These are phyloP conservation scores for Cryptosporidium canis DNA, from an alignment of 169 alveolate species.

Conservation along the genomic window DNA sequence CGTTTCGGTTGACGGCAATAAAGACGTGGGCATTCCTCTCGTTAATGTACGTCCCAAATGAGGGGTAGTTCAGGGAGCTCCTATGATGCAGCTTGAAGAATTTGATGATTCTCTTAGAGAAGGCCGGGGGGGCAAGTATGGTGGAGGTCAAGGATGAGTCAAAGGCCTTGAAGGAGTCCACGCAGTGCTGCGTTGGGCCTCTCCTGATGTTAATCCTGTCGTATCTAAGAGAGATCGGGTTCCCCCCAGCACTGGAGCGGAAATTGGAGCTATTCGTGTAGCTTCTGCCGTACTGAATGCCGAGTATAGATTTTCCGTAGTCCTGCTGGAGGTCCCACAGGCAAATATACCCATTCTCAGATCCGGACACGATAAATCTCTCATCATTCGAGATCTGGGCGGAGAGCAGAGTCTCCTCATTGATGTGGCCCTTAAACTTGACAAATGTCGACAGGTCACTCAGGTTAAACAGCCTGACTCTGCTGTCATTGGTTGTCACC, in stretches of 20 bases:
- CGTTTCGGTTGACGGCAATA: conserved; percentile 57
- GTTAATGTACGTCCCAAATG: conserved; percentile 6
- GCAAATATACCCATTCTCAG: conserved; percentile 70
- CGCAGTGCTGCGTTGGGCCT: conserved; percentile 69
- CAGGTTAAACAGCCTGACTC: conserved; percentile 51
- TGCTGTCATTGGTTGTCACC: conserved; percentile 70
- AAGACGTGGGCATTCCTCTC: conserved; percentile 21
- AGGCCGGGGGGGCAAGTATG: conserved; percentile 40
- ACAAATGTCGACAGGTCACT: conserved; percentile 68
- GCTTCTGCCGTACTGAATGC: not conserved
- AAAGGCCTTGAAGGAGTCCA: conserved; percentile 63
- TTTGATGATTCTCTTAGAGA: conserved; percentile 31
- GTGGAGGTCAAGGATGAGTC: conserved; percentile 53
- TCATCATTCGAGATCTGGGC: conserved; percentile 67
- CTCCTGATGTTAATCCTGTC: conserved; percentile 31
- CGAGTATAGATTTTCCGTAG: not conserved
- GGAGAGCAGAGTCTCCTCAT: conserved; percentile 57
- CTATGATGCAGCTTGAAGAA: not conserved
- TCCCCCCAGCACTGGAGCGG: not conserved
- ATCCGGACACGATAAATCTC: conserved; percentile 43
- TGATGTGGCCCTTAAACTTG: conserved; percentile 51
- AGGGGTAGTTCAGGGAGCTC: conserved; percentile 29
- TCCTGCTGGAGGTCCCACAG: conserved; percentile 39
- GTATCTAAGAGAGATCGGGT: not conserved
- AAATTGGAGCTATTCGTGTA: not conserved